These are phyloP conservation scores for Phaseolus lunatus DNA, from an alignment of 306 rosid species.

Conservation along the genomic window DNA sequence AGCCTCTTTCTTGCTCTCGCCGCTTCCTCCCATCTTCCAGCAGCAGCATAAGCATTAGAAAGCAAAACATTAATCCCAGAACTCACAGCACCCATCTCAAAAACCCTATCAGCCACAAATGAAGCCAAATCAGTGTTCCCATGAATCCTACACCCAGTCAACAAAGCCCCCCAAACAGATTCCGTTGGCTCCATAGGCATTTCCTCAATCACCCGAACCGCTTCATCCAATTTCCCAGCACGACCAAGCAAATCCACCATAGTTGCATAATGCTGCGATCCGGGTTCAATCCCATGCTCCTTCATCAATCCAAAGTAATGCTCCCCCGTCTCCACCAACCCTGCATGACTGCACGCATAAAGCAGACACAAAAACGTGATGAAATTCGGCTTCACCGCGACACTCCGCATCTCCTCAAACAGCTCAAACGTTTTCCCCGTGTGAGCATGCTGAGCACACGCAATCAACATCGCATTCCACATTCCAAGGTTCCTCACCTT, in stretches of 20 bases:
- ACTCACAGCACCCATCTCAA: conserved; percentile 58
- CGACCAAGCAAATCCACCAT: conserved; percentile 91
- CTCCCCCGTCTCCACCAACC: conserved; percentile 74
- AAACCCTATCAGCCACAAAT: conserved; percentile 75
- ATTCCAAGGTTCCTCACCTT: conserved; percentile 71
- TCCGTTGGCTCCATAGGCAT: conserved; percentile 89
- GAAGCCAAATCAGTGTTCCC: conserved; percentile 75
- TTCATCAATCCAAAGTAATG: conserved; percentile 69
- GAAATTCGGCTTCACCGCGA: conserved; percentile 82
- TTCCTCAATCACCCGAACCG: conserved; percentile 57
- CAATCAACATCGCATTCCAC: conserved; percentile 93
- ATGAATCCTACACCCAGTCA: conserved; percentile 86
- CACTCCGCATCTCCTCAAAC: conserved; percentile 61
- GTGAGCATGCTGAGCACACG: conserved; percentile 85
- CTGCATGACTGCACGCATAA: conserved; percentile 91
- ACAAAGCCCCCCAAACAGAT: conserved; percentile 84
- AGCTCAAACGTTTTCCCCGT: conserved; percentile 61
- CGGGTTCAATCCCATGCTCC: conserved; percentile 76
- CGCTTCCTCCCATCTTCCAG: conserved; percentile 89
- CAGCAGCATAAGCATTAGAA: conserved; percentile 88
- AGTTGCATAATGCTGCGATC: conserved; percentile 75
- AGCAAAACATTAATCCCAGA: conserved; percentile 72
- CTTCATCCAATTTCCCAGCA: conserved; percentile 80
- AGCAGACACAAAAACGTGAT: conserved; percentile 79
- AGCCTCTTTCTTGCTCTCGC: conserved; percentile 75